Evolutionary conservation across 2,329 filamentous ascomycete genomes (phyloP), one percentile per base, ranked within the genome.

Genomic region (Monosporascus ibericus): DNA sequence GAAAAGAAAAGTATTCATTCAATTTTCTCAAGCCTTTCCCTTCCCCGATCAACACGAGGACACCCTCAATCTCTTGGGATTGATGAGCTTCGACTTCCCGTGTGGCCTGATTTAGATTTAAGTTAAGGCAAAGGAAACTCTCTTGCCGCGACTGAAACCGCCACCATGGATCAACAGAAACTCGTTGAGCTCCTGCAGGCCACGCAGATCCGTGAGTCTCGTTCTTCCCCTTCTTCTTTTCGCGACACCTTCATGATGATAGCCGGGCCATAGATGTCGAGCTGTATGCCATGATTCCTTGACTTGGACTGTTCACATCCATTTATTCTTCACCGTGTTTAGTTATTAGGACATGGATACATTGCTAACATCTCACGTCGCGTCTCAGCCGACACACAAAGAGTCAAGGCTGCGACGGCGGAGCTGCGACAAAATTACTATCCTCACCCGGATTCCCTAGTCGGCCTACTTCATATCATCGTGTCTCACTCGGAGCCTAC

Each of bases 341-440:
- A 53, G 50, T 49, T 48, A 48, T 24, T 47, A 49, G 36, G 44
- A 47, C 55, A 34, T 56, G 27, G 50, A 49, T 27, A 53, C 11
- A 11, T 57, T 55, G 57, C 71, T 77, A 60, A 75, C 70, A 38
- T 49, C 25, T 56, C 46, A 56, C 11, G 11, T 57, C 46, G 62
- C 57, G 52, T 59, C 50, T 63, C 66, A 95, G 91, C 94, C 68
- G 87, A 95, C 74, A 96, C 91, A 60, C 85, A 89, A 63, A 85
- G 86, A 73, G 86, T 95, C 72, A 95, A 96, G 81, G 84, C 88
- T 60, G 90, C 92, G 58, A 99, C 92, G 18, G 84, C 88, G 54
- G 85, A 91, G 65, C 84, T 97, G 55, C 92, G 95, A 73, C 94
- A 95, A 73, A 89, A 88, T 73, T 97, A 90, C 79, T 97, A 95